Evolutionary conservation across 768 basidiomycete species (phyloP), one percentile per base, ranked within the genome.

Genomic region (Rhodotorula paludigena): DNA sequence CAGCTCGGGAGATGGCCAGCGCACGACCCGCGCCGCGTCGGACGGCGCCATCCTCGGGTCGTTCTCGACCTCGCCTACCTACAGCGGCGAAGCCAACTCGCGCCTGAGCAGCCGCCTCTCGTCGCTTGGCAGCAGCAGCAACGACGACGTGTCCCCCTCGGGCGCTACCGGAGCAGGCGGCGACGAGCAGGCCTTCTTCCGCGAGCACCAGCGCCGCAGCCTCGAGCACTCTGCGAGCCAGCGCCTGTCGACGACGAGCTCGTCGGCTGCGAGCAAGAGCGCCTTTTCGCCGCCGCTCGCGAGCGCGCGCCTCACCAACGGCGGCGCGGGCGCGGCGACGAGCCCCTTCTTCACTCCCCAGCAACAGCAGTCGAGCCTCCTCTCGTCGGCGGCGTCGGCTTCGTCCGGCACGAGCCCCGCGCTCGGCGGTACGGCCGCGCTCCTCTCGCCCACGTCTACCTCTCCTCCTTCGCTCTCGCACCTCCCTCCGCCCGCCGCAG

Each of bases 131-230:
- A 63, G 63, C 51, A 52, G 61, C 45, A 54, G 64, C 47, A 53
- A 56, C 59, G 61, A 63, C 36, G 42, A 56, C 44, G 47, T n/a
- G n/a, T n/a, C n/a, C n/a, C n/a, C n/a, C n/a, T n/a, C n/a, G n/a
- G n/a, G n/a, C n/a, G n/a, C n/a, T n/a, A n/a, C n/a, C n/a, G n/a
- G n/a, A n/a, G n/a, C n/a, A 3, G 47, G n/a, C 20, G 33, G 44
- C 25, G 64, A 64, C 30, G 65, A 71, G 36, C 69, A 67, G 54
- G 69, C 69, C 0, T 49, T 71, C 45, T 71, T 64, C 54, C 51
- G 69, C 48, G 69, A 71, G 39, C 65, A 71, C 59, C 64, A 71
- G 49, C 57, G 65, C 25, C 39, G 65, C 35, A 57, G 47, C 30
- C 57, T 71, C 33, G 65, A 64, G 58, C 49, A 57, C 54, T 51